Evolutionary conservation across 2,329 filamentous ascomycete genomes (phyloP).

Genomic region (Ophiosphaerella korrae): DNA sequence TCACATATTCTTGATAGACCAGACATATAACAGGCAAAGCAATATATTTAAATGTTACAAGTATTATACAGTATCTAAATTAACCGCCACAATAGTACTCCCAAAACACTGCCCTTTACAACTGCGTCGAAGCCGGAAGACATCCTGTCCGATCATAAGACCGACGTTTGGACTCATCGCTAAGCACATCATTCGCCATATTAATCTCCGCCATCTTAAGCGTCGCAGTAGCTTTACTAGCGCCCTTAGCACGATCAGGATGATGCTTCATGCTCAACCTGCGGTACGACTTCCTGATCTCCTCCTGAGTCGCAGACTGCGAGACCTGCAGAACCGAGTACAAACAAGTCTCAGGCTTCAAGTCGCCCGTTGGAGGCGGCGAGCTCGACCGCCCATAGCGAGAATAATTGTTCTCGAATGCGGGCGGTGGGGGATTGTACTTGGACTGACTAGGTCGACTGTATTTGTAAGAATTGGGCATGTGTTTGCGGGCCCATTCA

Average conservation of each 20-base stretch:
- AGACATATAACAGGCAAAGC: too few relatives aligned
- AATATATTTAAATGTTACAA: neutral
- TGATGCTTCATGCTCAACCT: constrained; percentile 93
- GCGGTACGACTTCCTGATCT: constrained; percentile 97
- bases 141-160: constrained; percentile 19
- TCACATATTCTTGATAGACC: too few relatives aligned
- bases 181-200: constrained; percentile 18
- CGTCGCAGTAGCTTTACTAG: constrained; percentile 18
- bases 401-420: too few relatives aligned
- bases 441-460: too few relatives aligned
- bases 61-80: neutral
- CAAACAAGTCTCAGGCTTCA: constrained; percentile 59
- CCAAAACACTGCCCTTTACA: neutral
- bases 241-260: constrained; percentile 64
- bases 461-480: too few relatives aligned
- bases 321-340: constrained; percentile 81
- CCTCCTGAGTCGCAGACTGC: constrained; percentile 73
- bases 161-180: constrained; percentile 6
- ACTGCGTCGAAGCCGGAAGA: neutral
- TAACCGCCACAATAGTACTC: neutral
- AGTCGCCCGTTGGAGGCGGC: neutral
- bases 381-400: too few relatives aligned
- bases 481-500: too few relatives aligned
- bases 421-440: too few relatives aligned
- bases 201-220: constrained; percentile 23